These are phyloP conservation scores for Neonectria hederae DNA, from an alignment of 2,329 filamentous ascomycete species.

Conservation along the genomic window DNA sequence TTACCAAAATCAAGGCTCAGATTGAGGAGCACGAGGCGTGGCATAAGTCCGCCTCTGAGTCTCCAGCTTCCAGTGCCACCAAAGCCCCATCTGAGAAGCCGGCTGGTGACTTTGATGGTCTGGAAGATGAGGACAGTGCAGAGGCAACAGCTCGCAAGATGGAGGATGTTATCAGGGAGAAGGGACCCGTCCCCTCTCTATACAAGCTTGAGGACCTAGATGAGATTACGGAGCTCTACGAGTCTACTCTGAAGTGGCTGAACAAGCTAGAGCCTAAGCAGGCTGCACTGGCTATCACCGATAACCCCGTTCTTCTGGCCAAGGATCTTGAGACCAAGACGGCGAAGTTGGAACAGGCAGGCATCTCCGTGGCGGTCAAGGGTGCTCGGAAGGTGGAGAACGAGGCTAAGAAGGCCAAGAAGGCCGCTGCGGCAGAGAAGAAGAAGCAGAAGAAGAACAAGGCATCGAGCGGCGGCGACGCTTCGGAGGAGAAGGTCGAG, in stretches of 20 bases:
- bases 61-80: constrained; percentile 58
- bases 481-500: constrained; percentile 54
- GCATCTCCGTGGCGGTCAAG: constrained; percentile 76
- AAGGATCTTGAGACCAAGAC: constrained; percentile 77
- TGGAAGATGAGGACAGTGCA: constrained; percentile 74
- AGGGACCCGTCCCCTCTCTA: constrained; percentile 68
- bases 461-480: constrained; percentile 45
- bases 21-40: constrained; percentile 74
- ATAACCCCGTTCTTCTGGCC: constrained; percentile 78
- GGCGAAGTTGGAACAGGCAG: constrained; percentile 75
- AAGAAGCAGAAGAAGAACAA: constrained; percentile 54
- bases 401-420: constrained; percentile 58
- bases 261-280: constrained; percentile 76
- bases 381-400: constrained; percentile 67
- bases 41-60: constrained; percentile 58
- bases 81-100: constrained; percentile 58
- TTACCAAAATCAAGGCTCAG: constrained; percentile 74
- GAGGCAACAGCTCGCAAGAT: constrained; percentile 52
- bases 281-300: constrained; percentile 72
- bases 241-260: constrained; percentile 77
- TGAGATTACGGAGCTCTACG: constrained; percentile 69
- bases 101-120: constrained; percentile 72
- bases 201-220: constrained; percentile 80
- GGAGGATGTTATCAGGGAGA: constrained; percentile 56
- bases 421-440: constrained; percentile 50